A percentile compares a stretch with the other conserved stretches of the same genome.
These are phyloP conservation scores for Penstemon barbatus DNA, from an alignment of 257 asterid species.

Conservation along the genomic window DNA sequence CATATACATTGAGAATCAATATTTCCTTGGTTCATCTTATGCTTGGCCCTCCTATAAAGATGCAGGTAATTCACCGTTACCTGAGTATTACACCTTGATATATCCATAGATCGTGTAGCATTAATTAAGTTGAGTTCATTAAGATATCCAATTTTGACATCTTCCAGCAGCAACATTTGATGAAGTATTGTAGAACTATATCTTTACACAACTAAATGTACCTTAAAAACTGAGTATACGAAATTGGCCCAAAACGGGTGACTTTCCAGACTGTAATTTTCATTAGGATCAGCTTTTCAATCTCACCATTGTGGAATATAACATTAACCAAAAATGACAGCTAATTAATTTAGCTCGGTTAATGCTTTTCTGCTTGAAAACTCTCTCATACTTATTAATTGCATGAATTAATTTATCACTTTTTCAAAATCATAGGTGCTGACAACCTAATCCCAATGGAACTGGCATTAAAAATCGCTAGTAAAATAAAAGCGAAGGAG, in stretches of 20 bases:
- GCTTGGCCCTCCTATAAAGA: conserved; percentile 84
- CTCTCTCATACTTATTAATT: conserved; percentile 9
- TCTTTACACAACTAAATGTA: too few species aligned
- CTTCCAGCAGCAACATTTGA: too few species aligned
- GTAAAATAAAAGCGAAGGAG: conserved; percentile 80
- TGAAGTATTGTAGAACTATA: too few species aligned
- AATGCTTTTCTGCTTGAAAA: not conserved
- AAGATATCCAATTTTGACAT: not conserved
- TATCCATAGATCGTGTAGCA: not conserved
- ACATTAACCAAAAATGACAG: not conserved
- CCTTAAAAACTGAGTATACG: too few species aligned
- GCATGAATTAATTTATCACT: conserved; percentile 13
- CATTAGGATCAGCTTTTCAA: too few species aligned
- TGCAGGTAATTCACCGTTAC: conserved; percentile 55
- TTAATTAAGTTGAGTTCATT: conserved; percentile 7
- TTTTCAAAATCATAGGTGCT: conserved; percentile 56
- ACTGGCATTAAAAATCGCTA: conserved; percentile 78
- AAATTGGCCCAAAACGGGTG: too few species aligned
- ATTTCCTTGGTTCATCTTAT: conserved; percentile 88
- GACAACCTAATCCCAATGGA: conserved; percentile 92
- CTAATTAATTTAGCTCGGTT: not conserved
- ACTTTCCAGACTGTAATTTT: too few species aligned
- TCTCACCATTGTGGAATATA: not conserved
- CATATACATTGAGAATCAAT: conserved; percentile 95
- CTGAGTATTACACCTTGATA: not conserved